Evolutionary conservation across 2,329 filamentous ascomycete species (phyloP).

Genomic region (Lachnellula occidentalis): DNA sequence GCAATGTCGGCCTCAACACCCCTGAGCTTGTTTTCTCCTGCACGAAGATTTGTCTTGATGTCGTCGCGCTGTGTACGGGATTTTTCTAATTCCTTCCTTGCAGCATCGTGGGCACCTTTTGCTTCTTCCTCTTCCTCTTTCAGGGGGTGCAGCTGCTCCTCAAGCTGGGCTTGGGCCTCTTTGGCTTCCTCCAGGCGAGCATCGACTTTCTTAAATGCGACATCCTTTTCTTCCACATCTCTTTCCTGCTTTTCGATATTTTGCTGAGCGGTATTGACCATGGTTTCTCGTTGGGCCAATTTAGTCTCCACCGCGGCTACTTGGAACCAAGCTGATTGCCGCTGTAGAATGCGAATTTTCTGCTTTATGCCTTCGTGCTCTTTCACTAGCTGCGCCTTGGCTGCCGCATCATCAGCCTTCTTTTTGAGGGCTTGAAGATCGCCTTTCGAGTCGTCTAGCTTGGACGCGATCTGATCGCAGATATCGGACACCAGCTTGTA

Average conservation of each 20-base stretch:
- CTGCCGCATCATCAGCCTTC: slow-evolving; percentile 54
- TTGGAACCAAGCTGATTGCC: slow-evolving; percentile 76
- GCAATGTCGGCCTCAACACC: slow-evolving; percentile 43
- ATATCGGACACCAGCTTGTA: slow-evolving; percentile 79
- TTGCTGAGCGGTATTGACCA: slow-evolving; percentile 30
- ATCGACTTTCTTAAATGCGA: slow-evolving; percentile 30
- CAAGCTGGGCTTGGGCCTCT: slow-evolving; percentile 15
- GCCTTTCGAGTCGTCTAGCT: slow-evolving; percentile 55
- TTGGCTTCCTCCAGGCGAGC: slow-evolving; percentile 33
- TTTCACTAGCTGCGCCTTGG: slow-evolving; percentile 59
- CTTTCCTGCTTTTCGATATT: slow-evolving; percentile 35
- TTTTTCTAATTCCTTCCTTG: slow-evolving; percentile 47
- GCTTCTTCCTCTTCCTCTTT: slow-evolving; percentile 42
- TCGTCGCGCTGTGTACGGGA: slow-evolving; percentile 60
- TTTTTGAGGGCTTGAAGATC: slow-evolving; percentile 57
- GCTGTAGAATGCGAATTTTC: slow-evolving; percentile 48
- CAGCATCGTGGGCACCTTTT: slow-evolving; percentile 47
- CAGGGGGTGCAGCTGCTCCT: slow-evolving; percentile 35
- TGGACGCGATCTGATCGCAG: slow-evolving; percentile 65
- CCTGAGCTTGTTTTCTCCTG: slow-evolving; percentile 43
- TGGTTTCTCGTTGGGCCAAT: slow-evolving; percentile 38
- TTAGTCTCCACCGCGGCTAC: slow-evolving; percentile 68
- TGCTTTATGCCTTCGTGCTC: slow-evolving; percentile 60
- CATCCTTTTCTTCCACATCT: slow-evolving; percentile 45
- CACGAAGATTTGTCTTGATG: slow-evolving; percentile 53